These are phyloP conservation scores for Thraustotheca clavata DNA, from an alignment of 352 stramenopile genomes.

Conservation along the genomic window DNA sequence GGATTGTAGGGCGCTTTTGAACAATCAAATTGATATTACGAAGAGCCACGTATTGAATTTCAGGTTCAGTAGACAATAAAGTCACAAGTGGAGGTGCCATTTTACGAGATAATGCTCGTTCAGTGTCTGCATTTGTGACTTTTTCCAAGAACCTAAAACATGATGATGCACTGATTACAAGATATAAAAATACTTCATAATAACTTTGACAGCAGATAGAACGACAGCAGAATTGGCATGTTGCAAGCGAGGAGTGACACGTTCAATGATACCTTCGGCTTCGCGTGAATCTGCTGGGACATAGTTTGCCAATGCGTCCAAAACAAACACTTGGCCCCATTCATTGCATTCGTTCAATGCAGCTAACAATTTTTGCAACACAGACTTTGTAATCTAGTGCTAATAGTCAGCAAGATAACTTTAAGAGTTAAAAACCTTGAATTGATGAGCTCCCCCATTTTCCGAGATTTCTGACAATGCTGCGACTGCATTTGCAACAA, in stretches of 20 bases:
- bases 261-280: constrained; percentile 98
- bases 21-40: constrained; percentile 99
- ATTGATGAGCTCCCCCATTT: constrained; percentile 87
- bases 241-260: constrained; percentile 95
- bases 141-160: constrained; percentile 91
- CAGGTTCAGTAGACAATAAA: constrained; percentile 94
- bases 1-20: constrained; percentile 93
- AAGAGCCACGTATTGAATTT: constrained; percentile 99
- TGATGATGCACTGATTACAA: background rate
- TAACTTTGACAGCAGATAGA: constrained; percentile 96
- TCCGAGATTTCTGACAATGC: constrained; percentile 97
- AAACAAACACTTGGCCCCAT: constrained; percentile 98
- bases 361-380: constrained; percentile 97
- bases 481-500: constrained; percentile 98
- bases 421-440: constrained; percentile 28
- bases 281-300: constrained; percentile 92
- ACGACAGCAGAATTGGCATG: constrained; percentile 98
- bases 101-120: constrained; percentile 89
- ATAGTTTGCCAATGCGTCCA: constrained; percentile 95
- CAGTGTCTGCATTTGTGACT: constrained; percentile 90
- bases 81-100: constrained; percentile 98
- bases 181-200: constrained; percentile 56
- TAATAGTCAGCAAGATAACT: background rate
- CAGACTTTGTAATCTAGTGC: constrained; percentile 90
- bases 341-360: constrained; percentile 99